phyloP scores from a whole-genome alignment of 768 basidiomycete species.

The Tulasnella sp. region DNA sequence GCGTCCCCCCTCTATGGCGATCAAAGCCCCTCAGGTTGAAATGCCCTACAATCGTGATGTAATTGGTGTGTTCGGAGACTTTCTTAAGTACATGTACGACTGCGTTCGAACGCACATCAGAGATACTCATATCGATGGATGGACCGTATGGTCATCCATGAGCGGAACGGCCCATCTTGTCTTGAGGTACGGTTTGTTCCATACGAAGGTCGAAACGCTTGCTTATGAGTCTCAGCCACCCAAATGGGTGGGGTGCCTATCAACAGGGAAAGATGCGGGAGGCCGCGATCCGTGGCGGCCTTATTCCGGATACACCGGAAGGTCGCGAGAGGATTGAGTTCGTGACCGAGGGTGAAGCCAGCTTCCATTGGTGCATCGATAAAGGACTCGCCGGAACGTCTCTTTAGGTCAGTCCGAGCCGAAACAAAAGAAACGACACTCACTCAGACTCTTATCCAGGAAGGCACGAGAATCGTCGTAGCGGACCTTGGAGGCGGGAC shows the following conservation, averaged over 20 bases:
- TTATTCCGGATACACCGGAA: constrained; percentile 29
- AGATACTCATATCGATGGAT: background rate
- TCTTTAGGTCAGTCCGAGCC: constrained; percentile 20
- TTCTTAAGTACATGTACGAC: background rate
- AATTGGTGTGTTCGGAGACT: background rate
- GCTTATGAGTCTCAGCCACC: constrained; percentile 12
- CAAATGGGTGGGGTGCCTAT: constrained; percentile 37
- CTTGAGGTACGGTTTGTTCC: too few relatives aligned
- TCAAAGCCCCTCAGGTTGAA: background rate
- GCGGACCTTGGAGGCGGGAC: constrained; percentile 43
- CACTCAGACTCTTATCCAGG: background rate
- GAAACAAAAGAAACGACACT: background rate
- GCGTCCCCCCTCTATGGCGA: background rate
- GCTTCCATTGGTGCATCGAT: constrained; percentile 37
- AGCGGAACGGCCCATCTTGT: background rate
- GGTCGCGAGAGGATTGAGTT: constrained; percentile 33
- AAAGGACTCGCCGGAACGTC: constrained; percentile 25
- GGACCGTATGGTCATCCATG: background rate
- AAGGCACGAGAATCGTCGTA: constrained; percentile 26
- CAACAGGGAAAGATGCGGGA: constrained; percentile 35
- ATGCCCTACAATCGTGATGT: background rate
- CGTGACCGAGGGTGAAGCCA: constrained; percentile 44
- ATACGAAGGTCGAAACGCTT: background rate
- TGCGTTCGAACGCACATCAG: background rate
- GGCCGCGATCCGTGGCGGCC: constrained; percentile 32